Conservation (phyloP, 2,329 filamentous ascomycete species). For the Cladosporium velox region DNA sequence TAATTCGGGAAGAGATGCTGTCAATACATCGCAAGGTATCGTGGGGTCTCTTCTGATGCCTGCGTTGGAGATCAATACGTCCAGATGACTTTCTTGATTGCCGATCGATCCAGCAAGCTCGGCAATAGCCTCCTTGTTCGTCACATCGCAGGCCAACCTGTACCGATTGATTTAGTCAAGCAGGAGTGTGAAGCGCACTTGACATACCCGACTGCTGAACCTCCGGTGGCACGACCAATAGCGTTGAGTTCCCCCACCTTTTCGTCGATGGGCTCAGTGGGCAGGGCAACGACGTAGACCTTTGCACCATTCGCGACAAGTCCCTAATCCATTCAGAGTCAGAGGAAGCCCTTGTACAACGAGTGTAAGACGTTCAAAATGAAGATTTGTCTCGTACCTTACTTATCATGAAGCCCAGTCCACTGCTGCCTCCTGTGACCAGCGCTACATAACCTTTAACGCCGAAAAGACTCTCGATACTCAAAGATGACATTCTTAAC, state of each 20-base stretch:
- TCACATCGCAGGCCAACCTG: constrained; percentile 49
- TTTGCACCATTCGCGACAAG: constrained; percentile 8
- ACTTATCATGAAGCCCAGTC: constrained; percentile 13
- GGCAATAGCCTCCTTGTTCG: constrained; percentile 50
- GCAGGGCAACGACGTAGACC: constrained; percentile 34
- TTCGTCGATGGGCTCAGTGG: constrained; percentile 45
- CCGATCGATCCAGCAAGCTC: constrained; percentile 43
- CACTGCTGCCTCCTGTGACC: constrained; percentile 15
- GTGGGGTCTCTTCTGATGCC: constrained; percentile 52
- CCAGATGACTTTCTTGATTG: constrained; percentile 42
- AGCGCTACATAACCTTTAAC: constrained; percentile 12
- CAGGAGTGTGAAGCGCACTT: not conserved
- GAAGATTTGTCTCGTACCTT: not conserved
- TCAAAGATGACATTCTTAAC: not conserved
- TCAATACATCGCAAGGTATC: constrained; percentile 47
- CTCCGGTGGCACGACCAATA: constrained; percentile 41
- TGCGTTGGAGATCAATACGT: constrained; percentile 54
- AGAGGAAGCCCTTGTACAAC: not conserved
- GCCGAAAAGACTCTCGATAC: not conserved
- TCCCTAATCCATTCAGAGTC: not conserved
- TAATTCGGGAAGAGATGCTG: constrained; percentile 45
- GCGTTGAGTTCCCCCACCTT: constrained; percentile 44
- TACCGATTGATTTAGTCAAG: not conserved
- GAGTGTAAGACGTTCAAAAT: not conserved
- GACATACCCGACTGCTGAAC: constrained; percentile 29